Evolutionary conservation across 176 grass and related monocot species (phyloP), one percentile per base, ranked within the genome.

Genomic region (Ampelocalamus luodianensis): DNA sequence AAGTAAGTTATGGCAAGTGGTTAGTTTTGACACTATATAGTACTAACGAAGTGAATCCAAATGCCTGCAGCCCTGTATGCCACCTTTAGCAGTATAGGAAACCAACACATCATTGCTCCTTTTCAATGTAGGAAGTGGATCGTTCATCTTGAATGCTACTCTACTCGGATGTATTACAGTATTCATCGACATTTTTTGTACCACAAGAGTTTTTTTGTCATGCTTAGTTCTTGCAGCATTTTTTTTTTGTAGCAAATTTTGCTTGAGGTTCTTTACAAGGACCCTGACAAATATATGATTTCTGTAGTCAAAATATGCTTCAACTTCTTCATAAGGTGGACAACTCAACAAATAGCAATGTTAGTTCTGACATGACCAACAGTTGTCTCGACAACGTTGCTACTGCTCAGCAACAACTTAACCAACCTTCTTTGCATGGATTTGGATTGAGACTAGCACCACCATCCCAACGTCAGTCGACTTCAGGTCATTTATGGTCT

Each of bases 221-320:
- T 74, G 26, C 13, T 78, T 71, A 81, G 4, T 66, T 77, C 11
- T 32, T 67, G 6, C 16, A 80, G 66, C 61, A 79, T 59, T 81
- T 82, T 70, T 77, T 68, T 85, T 42, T 23, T n/a, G 65, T 89
- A 90, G 73, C 72, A 83, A 88, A 85, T 46, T 58, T 87, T 93
- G 79, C 53, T 90, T 79, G 90, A 87, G 5, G 75, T 87, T 87
- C 74, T 91, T 88, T 59, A 92, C 40, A 83, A 88, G 72, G 81
- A 42, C 7, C 37, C 85, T 91, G 67, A 88, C 77, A 74, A 54
- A 76, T 88, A 55, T 79, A 78, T 86, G 58, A 69, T 82, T 90
- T 63, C 64, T 95, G 89, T 87, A 98, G 96, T 87, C 93, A 98
- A 93, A 87, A 95, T 77, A 93, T 98, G 95, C 90, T 97, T 60